Conservation (phyloP, 345 rosid species). For the Sonneratia alba region DNA sequence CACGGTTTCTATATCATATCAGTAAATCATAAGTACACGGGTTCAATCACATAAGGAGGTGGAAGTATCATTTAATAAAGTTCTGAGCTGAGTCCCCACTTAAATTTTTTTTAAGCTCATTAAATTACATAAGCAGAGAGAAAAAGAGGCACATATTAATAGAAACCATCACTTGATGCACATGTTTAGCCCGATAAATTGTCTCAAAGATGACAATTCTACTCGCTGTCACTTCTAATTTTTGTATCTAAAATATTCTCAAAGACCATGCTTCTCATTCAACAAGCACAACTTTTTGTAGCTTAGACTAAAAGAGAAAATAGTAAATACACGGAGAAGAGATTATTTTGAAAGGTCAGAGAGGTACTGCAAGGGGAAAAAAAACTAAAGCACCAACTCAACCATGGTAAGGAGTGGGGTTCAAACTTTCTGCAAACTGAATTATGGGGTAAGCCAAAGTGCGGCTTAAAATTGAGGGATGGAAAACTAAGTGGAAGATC, state of each 20-base stretch:
- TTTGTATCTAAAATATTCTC: background rate
- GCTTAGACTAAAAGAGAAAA: background rate
- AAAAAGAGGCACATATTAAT: too few relatives aligned
- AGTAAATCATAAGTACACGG: background rate
- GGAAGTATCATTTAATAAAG: background rate
- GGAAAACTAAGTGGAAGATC: background rate
- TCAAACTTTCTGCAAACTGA: background rate
- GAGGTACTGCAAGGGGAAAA: background rate
- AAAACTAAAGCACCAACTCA: background rate
- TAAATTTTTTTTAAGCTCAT: background rate
- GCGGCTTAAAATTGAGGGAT: background rate
- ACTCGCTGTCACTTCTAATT: background rate
- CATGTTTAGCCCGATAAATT: background rate
- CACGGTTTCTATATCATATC: too few relatives aligned
- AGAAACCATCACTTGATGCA: background rate
- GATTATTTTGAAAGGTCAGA: background rate
- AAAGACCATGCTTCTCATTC: background rate
- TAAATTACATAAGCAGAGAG: background rate
- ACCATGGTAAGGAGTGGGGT: background rate
- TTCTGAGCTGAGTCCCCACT: background rate
- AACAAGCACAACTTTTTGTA: background rate
- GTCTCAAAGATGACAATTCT: background rate
- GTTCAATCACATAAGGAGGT: background rate
- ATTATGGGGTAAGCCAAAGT: background rate
- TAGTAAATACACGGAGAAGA: background rate